Evolutionary conservation across 2,329 filamentous ascomycete genomes (phyloP), one percentile per base, ranked within the genome.

Genomic region (Exserohilum turcica): DNA sequence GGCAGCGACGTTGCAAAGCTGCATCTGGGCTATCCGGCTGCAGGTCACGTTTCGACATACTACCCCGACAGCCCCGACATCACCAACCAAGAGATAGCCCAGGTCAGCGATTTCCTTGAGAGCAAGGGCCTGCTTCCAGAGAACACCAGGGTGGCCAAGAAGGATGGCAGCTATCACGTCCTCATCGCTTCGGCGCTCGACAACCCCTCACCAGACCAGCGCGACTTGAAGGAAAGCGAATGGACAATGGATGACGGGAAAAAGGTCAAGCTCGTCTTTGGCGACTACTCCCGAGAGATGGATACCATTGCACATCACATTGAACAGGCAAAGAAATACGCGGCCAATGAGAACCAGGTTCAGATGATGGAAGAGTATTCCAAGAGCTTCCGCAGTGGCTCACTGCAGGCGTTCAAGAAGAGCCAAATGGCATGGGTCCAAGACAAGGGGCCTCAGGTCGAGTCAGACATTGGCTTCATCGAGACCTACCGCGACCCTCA

Each of bases 401-500:
- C 79, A 3, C 71, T 82, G 54, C 70, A 80, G 40, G 75, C 79
- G 0, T 82, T 80, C 69, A 78, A 79, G 56, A 75, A 80, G 43
- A 78, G 79, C 31, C 80, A 83, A 60, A 74, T 77, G 21, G 76
- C 75, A 16, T 84, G 82, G 82, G 82, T 84, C 42, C 74, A 76
- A 42, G 80, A 84, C 63, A 81, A 79, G 56, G 76, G 77, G 3
- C 77, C 81, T 0, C 70, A 73, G 44, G 81, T 83, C 3, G 82
- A 83, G 68, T 77, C 74, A 8, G 80, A 82, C 42, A 78, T 83
- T 54, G 81, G 80, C 6, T 83, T 83, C 65, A 77, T 83, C 48
- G 80, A 83, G 65, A 81, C 81, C 0, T 83, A 83, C 61, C 72
- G 80, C 40, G 82, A 84, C 59, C 81, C 81, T 2, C 76, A 81